These are phyloP conservation scores for Beauveria rudraprayagi DNA, from an alignment of 2,329 filamentous ascomycete genomes.

Conservation along the genomic window DNA sequence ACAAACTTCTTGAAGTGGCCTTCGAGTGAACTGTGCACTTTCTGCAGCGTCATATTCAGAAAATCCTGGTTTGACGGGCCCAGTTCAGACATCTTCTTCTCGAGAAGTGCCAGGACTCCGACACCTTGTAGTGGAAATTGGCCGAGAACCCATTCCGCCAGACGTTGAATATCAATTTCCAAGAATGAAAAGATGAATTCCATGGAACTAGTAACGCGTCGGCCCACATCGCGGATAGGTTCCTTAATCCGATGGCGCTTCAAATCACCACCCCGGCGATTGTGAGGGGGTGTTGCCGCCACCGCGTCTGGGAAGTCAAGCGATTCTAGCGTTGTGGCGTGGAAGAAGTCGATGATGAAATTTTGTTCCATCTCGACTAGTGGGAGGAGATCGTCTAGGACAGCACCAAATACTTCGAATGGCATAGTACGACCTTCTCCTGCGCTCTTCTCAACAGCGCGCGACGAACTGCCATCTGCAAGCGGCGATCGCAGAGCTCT, in stretches of 20 bases:
- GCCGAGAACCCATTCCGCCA: conserved; percentile 76
- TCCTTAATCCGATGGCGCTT: conserved; percentile 72
- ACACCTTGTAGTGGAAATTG: conserved; percentile 87
- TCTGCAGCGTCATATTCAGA: conserved; percentile 69
- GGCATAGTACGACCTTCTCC: conserved; percentile 61
- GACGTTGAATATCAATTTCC: conserved; percentile 64
- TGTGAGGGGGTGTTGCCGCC: conserved; percentile 53
- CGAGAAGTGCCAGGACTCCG: conserved; percentile 72
- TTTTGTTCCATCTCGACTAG: conserved; percentile 92
- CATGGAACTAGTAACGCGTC: conserved; percentile 78
- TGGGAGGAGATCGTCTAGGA: conserved; percentile 73
- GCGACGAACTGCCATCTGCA: conserved; percentile 47
- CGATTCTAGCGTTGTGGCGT: conserved; percentile 76
- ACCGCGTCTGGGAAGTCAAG: conserved; percentile 80
- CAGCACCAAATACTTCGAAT: conserved; percentile 72
- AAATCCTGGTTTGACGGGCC: conserved; percentile 92
- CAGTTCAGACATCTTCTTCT: conserved; percentile 69
- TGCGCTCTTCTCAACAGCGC: conserved; percentile 47
- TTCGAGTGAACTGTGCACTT: conserved; percentile 66
- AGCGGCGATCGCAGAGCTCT: conserved; percentile 62
- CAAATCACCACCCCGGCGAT: conserved; percentile 65
- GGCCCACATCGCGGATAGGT: conserved; percentile 78
- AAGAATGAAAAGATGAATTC: conserved; percentile 81
- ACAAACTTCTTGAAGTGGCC: conserved; percentile 79
- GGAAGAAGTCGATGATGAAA: conserved; percentile 95